Conservation (phyloP, 495 filamentous ascomycete genomes). For the Evernia prunastri region DNA sequence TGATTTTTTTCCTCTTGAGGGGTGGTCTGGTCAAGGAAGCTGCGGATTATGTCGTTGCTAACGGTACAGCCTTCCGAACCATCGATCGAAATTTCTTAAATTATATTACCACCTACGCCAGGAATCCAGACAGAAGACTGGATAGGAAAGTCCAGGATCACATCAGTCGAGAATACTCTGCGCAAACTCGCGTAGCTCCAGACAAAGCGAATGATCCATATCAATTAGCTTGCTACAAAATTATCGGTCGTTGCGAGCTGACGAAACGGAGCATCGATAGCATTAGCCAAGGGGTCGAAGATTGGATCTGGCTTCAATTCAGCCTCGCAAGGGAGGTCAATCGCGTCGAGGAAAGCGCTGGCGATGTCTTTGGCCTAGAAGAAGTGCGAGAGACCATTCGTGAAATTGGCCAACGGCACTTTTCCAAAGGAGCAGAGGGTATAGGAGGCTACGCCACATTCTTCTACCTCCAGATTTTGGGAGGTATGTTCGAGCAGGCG, state of each 20-base stretch:
- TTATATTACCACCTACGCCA: constrained; percentile 80
- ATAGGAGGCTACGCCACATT: constrained; percentile 78
- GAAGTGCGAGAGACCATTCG: constrained; percentile 77
- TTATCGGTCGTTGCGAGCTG: constrained; percentile 91
- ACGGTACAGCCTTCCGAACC: constrained; percentile 70
- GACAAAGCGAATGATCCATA: constrained; percentile 90
- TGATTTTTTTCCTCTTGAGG: constrained; percentile 87
- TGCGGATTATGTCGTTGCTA: constrained; percentile 72
- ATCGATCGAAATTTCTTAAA: constrained; percentile 83
- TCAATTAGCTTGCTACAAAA: constrained; percentile 94
- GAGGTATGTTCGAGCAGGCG: constrained; percentile 93
- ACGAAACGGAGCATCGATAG: constrained; percentile 70
- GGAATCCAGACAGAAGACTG: constrained; percentile 61
- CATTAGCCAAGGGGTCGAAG: constrained; percentile 74
- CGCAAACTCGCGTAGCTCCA: constrained; percentile 71
- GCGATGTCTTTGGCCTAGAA: constrained; percentile 79
- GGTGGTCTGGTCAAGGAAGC: constrained; percentile 79
- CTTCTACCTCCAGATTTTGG: constrained; percentile 84
- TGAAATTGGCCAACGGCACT: constrained; percentile 85
- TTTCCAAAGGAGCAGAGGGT: constrained; percentile 62
- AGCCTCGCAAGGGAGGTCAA: constrained; percentile 83
- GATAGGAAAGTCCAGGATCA: constrained; percentile 71
- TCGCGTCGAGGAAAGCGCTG: constrained; percentile 72
- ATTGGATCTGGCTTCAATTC: constrained; percentile 97
- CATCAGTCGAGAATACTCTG: constrained; percentile 83